Conservation (phyloP, 345 rosid genomes). For the Cochlearia excelsa region DNA sequence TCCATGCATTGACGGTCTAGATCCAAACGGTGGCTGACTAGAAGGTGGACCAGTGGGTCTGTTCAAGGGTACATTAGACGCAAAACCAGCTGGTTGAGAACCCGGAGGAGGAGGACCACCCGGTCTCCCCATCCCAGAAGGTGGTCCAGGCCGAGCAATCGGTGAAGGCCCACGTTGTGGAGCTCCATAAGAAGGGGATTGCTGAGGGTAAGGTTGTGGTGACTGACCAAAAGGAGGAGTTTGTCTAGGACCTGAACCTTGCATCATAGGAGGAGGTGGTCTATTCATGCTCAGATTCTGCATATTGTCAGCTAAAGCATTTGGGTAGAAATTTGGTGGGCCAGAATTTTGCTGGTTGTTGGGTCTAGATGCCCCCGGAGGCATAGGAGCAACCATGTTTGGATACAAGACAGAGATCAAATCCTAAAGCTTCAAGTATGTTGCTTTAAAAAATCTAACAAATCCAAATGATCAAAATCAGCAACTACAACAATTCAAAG, state of each 20-base stretch:
- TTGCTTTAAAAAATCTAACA: constrained; percentile 21
- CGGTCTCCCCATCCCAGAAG: constrained; percentile 58
- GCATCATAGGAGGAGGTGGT: constrained; percentile 40
- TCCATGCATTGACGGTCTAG: constrained; percentile 50
- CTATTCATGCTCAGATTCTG: constrained; percentile 67
- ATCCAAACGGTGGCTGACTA: constrained; percentile 55
- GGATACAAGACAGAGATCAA: constrained; percentile 26
- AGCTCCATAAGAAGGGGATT: constrained; percentile 48
- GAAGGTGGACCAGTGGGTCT: constrained; percentile 64
- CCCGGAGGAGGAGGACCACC: constrained; percentile 49
- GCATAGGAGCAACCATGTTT: constrained; percentile 76
- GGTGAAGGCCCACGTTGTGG: constrained; percentile 60
- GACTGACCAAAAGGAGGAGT: constrained; percentile 61
- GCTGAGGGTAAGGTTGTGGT: constrained; percentile 50
- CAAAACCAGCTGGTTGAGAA: constrained; percentile 43
- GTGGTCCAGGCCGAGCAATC: constrained; percentile 51
- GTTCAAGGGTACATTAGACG: constrained; percentile 37
- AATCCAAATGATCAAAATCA: constrained; percentile 23
- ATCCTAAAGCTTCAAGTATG: constrained; percentile 14
- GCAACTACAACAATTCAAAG: constrained; percentile 2
- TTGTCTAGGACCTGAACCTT: constrained; percentile 58
- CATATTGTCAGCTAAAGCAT: constrained; percentile 51
- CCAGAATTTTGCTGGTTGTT: constrained; percentile 40
- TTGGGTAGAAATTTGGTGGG: constrained; percentile 42
- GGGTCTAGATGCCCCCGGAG: constrained; percentile 89